phyloP scores from a whole-genome alignment of 2,329 filamentous ascomycete species.

The Penicillium sp. region DNA sequence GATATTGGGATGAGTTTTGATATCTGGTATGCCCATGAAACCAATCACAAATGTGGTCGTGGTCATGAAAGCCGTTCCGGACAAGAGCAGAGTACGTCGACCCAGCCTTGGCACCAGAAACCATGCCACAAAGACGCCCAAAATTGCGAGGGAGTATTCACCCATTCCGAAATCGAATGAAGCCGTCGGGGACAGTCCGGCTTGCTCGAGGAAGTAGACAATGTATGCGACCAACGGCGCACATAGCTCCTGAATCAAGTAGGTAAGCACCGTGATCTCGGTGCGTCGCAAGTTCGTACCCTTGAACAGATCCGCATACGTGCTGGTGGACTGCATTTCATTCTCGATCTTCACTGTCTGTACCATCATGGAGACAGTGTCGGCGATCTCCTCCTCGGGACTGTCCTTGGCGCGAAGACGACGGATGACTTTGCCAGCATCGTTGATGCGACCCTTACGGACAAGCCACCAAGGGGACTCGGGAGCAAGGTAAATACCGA shows the following conservation, averaged over 20 bases:
- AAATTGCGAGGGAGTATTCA: slow-evolving; percentile 11
- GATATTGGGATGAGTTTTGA: slow-evolving; percentile 9
- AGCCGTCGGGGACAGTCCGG: slow-evolving; percentile 8
- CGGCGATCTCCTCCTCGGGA: slow-evolving; percentile 6
- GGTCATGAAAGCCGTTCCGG: slow-evolving; percentile 11
- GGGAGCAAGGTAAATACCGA: slow-evolving; percentile 14
- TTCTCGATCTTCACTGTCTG: slow-evolving; percentile 13
- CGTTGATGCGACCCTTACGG: slow-evolving; percentile 10
- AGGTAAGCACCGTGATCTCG: slow-evolving; percentile 10
- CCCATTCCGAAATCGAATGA: slow-evolving; percentile 17
- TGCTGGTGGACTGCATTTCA: slow-evolving; percentile 10
- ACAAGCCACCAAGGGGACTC: slow-evolving; percentile 16
- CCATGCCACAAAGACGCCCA: slow-evolving; percentile 12
- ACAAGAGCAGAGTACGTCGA: slow-evolving; percentile 10
- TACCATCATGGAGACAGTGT: slow-evolving; percentile 15
- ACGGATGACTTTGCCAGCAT: slow-evolving; percentile 7
- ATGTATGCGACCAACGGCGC: slow-evolving; percentile 12
- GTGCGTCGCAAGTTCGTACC: slow-evolving; percentile 12
- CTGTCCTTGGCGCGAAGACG: slow-evolving; percentile 22
- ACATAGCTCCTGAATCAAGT: slow-evolving; percentile 12
- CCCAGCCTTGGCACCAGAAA: slow-evolving; percentile 9
- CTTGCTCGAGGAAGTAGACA: slow-evolving; percentile 14
- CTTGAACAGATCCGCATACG: slow-evolving; percentile 13
- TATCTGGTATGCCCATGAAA: slow-evolving; percentile 10
- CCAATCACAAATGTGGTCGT: slow-evolving; percentile 12